These are phyloP conservation scores for Paraphaeosphaeria sporulosa DNA, from an alignment of 2,329 filamentous ascomycete genomes.

Conservation along the genomic window DNA sequence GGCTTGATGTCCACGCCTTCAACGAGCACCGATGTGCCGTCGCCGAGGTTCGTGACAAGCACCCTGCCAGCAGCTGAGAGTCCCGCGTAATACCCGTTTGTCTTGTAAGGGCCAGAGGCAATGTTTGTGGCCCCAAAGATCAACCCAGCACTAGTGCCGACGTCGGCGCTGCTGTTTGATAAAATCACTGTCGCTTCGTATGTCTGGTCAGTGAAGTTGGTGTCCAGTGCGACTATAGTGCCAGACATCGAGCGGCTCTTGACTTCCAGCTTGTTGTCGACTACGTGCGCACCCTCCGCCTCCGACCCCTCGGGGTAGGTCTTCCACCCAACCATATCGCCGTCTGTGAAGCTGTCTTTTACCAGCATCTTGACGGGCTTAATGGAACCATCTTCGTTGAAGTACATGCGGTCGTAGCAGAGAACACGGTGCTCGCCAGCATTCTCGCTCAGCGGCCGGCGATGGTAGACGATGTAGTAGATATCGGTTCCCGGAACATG, in stretches of 20 bases:
- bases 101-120: neutral
- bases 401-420: constrained; percentile 17
- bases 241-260: neutral
- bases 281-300: neutral
- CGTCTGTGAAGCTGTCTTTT: constrained; percentile 16
- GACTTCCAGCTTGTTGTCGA: constrained; percentile 9
- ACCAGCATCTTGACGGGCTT: constrained; percentile 13
- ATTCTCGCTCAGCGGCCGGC: constrained; percentile 11
- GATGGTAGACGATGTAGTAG: constrained; percentile 16
- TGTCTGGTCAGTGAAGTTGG: constrained; percentile 10
- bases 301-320: neutral
- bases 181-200: constrained; percentile 7
- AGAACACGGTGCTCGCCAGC: constrained; percentile 10
- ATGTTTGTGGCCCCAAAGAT: constrained; percentile 6
- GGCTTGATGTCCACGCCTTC: neutral
- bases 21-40: neutral
- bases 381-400: constrained; percentile 13
- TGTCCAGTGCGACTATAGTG: constrained; percentile 8
- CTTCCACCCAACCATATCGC: constrained; percentile 14
- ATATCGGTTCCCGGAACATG: constrained; percentile 14
- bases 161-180: neutral
- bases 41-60: neutral
- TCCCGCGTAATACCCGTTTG: constrained; percentile 12
- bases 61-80: constrained; percentile 9
- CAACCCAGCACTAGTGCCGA: constrained; percentile 3